phyloP scores from a whole-genome alignment of 805 yeast genomes.

The Starmerella bacillaris region DNA sequence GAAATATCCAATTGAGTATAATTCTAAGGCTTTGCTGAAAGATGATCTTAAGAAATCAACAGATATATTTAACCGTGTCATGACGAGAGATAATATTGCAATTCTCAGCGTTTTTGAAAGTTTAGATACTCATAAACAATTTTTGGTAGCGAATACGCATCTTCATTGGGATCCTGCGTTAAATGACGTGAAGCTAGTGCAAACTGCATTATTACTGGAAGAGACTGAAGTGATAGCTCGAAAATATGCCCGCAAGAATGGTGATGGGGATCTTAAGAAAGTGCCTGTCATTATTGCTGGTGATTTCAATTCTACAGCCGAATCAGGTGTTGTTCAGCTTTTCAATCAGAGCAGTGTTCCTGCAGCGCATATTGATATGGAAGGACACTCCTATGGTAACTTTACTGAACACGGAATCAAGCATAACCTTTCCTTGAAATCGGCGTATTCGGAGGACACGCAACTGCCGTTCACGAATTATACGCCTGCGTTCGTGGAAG shows the following conservation, averaged over 20 bases:
- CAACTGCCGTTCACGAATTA: slow-evolving; percentile 89
- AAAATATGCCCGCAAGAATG: slow-evolving; percentile 26
- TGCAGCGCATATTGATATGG: slow-evolving; percentile 54
- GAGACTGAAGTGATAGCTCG: slow-evolving; percentile 56
- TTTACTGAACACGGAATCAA: slow-evolving; percentile 77
- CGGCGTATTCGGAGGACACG: slow-evolving; percentile 68
- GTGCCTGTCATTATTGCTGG: slow-evolving; percentile 79
- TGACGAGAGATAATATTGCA: slow-evolving; percentile 90
- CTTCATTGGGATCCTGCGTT: slow-evolving; percentile 96
- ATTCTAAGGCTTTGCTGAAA: slow-evolving; percentile 27
- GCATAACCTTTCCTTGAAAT: slow-evolving; percentile 63
- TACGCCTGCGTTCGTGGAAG: slow-evolving; percentile 84
- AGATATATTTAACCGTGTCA: slow-evolving; percentile 86
- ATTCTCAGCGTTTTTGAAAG: slow-evolving; percentile 60
- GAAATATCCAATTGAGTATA: slow-evolving; percentile 64
- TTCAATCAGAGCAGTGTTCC: slow-evolving; percentile 66
- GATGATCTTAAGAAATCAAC: slow-evolving; percentile 82
- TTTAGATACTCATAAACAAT: slow-evolving; percentile 45
- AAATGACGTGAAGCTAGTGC: slow-evolving; percentile 90
- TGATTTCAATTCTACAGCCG: slow-evolving; percentile 76
- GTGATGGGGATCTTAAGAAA: slow-evolving; percentile 31
- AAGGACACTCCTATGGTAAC: slow-evolving; percentile 76
- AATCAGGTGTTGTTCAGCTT: slow-evolving; percentile 84
- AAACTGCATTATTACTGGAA: slow-evolving; percentile 78
- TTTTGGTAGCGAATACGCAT: slow-evolving; percentile 76